Conservation (phyloP, 192 early-diverging fungal genomes). For the Linnemannia elongata region DNA sequence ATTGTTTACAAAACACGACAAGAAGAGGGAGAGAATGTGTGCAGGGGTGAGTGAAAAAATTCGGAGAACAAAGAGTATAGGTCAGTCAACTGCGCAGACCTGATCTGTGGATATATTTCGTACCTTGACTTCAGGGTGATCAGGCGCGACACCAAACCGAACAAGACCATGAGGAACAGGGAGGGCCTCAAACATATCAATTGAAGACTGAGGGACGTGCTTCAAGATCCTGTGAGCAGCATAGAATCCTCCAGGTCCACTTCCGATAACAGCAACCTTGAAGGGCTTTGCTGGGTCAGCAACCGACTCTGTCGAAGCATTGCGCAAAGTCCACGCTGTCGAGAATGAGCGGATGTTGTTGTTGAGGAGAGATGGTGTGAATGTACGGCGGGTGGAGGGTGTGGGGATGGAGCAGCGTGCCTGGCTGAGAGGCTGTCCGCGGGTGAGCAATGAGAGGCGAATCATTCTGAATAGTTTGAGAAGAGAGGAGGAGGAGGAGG, state of each 20-base stretch:
- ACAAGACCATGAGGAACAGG: slow-evolving; percentile 93
- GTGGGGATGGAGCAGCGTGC: not conserved
- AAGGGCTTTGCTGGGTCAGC: slow-evolving; percentile 37
- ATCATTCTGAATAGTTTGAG: slow-evolving; percentile 4
- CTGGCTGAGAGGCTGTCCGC: not conserved
- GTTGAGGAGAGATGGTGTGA: not conserved
- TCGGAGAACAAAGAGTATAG: not conserved
- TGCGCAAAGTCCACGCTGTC: not conserved
- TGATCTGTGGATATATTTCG: not conserved
- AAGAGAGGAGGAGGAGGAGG: not conserved
- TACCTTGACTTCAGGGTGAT: slow-evolving; percentile 98
- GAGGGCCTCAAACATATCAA: slow-evolving; percentile 91
- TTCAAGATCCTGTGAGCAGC: slow-evolving; percentile 86
- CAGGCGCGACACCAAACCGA: slow-evolving; percentile 95
- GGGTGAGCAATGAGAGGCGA: slow-evolving; percentile 37
- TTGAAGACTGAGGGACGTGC: slow-evolving; percentile 57
- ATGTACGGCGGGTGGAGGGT: slow-evolving; percentile 3
- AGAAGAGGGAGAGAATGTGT: not conserved
- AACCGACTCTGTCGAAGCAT: not conserved
- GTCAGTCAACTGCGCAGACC: slow-evolving; percentile 29
- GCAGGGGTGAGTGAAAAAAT: not conserved
- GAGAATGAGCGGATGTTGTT: slow-evolving; percentile 30
- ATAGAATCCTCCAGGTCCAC: slow-evolving; percentile 93
- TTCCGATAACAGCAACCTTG: slow-evolving; percentile 78
- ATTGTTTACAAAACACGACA: not conserved